Percentiles rank a stretch among this genome's conserved stretches.
Evolutionary conservation across 169 alveolate genomes (phyloP).

Genomic region (Eimeria sp.): DNA sequence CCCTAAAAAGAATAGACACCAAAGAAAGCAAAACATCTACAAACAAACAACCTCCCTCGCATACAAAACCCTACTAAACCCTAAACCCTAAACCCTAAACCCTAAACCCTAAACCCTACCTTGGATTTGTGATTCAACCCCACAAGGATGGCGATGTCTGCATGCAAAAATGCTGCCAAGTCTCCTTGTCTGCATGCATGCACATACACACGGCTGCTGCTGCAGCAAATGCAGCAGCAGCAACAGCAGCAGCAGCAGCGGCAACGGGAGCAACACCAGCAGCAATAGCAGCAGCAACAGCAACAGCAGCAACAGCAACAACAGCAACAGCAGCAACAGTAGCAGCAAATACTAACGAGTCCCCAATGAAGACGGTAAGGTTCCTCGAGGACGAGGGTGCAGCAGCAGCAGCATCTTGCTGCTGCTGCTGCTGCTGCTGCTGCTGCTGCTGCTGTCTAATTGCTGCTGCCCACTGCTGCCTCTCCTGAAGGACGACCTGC

Average conservation of each 20-base stretch:
- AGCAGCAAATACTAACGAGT: constrained; percentile 29
- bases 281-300: too few relatives aligned
- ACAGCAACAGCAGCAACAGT: not conserved
- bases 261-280: not conserved
- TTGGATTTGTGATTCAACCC: not conserved
- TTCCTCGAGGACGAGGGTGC: not conserved
- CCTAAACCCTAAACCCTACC: not conserved
- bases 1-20: not conserved
- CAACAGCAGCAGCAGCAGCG: constrained; percentile 15
- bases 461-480: constrained; percentile 14
- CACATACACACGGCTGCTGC: not conserved
- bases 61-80: not conserved
- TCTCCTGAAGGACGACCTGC: not conserved
- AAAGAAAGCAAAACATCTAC: too few relatives aligned
- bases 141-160: constrained; percentile 4
- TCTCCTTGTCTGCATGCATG: not conserved
- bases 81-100: constrained; percentile 16
- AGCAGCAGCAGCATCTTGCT: constrained; percentile 21
- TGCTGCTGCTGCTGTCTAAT: constrained; percentile 37
- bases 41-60: too few relatives aligned
- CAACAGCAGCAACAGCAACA: not conserved
- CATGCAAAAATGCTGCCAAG: constrained; percentile 9
- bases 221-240: not conserved
- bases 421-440: constrained; percentile 12
- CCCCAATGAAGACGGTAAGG: constrained; percentile 56